Evolutionary conservation across 108 stramenopile genomes (phyloP), one percentile per base, ranked within the genome.

Genomic region (Phaeodactylum tricornutum): DNA sequence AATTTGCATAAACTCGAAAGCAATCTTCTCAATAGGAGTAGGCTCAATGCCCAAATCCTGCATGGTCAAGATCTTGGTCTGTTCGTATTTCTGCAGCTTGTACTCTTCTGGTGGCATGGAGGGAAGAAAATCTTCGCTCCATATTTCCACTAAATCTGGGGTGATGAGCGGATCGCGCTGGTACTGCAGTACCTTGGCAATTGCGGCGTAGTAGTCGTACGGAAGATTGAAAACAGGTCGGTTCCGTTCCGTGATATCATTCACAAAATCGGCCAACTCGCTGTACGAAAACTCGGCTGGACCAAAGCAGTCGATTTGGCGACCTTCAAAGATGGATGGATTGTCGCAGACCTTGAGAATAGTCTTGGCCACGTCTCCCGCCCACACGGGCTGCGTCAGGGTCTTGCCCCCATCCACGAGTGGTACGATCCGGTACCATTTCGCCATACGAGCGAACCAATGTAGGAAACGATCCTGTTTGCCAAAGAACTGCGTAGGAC

Each of bases 401-500:
- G 90, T 64, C 12, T 81, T 61, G 6, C 92, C 92, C 30, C 81
- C 83, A 46, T 91, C 83, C 19, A 93, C 59, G 19, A 97, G 65
- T 3, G 89, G 93, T 28, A 93, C 66, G 22, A 75, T 31, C 2
- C 73, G 74, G 55, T 68, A 71, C 11, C 66, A 40, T n/a, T 54
- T 50, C 21, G 83, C 79, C 44, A 80, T 63, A 35, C 66, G 72
- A 29, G 95, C 94, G 58, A 81, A 92, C 63, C 55, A 81, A 55
- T 94, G 90, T 31, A 99, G 72, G 30, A 99, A 75, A 11, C 84
- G 68, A 59, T 99, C 98, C 44, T 96, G 92, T 17, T 74, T 77
- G 24, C 98, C 98, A 65, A 95, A 99, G 47, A 99, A 38, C 60
- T 84, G 82, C 8, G 84, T 88, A 8, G 94, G 94, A 31, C 94